Conservation (phyloP, 2,329 filamentous ascomycete genomes). For the Rhynchosporium graminicola region DNA sequence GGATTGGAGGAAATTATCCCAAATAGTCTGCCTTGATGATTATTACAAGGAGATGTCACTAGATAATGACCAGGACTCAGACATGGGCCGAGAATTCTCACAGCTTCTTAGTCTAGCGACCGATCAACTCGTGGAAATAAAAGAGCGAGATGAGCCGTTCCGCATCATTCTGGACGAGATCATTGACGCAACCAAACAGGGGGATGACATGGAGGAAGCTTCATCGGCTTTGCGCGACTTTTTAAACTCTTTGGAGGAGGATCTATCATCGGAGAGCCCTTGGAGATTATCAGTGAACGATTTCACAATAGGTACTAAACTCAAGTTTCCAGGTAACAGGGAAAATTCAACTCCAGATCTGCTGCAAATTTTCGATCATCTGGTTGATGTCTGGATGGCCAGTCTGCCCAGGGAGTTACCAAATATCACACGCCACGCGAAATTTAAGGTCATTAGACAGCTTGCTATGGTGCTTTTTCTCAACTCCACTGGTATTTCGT, state of each 20-base stretch:
- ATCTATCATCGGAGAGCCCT: slow-evolving; percentile 20
- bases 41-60: background rate
- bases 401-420: slow-evolving; percentile 34
- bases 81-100: slow-evolving; percentile 13
- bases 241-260: slow-evolving; percentile 27
- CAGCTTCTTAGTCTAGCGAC: slow-evolving; percentile 21
- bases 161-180: slow-evolving; percentile 1
- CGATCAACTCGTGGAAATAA: slow-evolving; percentile 22
- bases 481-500: slow-evolving; percentile 36
- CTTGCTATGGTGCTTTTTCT: slow-evolving; percentile 39
- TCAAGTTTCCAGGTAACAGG: slow-evolving; percentile 14
- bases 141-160: slow-evolving; percentile 15
- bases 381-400: slow-evolving; percentile 38
- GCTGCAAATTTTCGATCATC: slow-evolving; percentile 36
- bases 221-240: slow-evolving; percentile 28
- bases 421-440: slow-evolving; percentile 33
- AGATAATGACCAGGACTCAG: background rate
- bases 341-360: slow-evolving; percentile 24
- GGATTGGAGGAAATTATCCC: slow-evolving; percentile 29
- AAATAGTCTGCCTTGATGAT: slow-evolving; percentile 18
- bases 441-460: slow-evolving; percentile 36
- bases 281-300: slow-evolving; percentile 30
- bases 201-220: slow-evolving; percentile 35
- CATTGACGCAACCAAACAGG: background rate
- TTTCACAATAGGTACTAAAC: slow-evolving; percentile 25